Percentiles rank a stretch among this genome's conserved stretches.
Conservation (phyloP, 2,329 filamentous ascomycete species). For the Hypocrella siamensis region DNA sequence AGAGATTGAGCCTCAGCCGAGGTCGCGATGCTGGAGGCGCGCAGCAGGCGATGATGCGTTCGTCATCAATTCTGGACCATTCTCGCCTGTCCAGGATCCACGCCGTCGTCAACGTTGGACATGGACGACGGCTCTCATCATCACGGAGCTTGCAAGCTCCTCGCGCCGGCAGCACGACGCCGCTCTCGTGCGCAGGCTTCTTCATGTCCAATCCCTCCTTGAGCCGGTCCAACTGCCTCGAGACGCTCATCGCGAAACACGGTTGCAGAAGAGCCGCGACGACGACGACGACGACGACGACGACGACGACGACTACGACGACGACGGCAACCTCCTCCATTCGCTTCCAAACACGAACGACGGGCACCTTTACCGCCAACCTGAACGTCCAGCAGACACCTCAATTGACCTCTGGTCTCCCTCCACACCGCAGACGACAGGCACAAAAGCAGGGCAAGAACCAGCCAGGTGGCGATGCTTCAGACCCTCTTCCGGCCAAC, state of each 20-base stretch:
- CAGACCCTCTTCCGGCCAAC: constrained; percentile 24
- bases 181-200: constrained; percentile 13
- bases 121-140: not conserved
- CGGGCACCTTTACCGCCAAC: constrained; percentile 5
- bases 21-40: not conserved
- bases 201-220: constrained; percentile 20
- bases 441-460: constrained; percentile 13
- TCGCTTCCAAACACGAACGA: constrained; percentile 1
- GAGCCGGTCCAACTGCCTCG: constrained; percentile 20
- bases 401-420: constrained; percentile 10
- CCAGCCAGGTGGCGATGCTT: too few species aligned
- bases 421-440: constrained; percentile 20
- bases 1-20: too few species aligned
- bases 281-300: constrained; percentile 2
- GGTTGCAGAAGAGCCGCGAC: not conserved
- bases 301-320: constrained; percentile 12
- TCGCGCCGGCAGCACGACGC: constrained; percentile 4
- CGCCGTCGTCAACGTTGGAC: not conserved
- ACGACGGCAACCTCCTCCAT: constrained; percentile 5
- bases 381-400: constrained; percentile 7
- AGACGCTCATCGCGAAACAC: constrained; percentile 14
- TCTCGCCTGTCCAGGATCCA: not conserved
- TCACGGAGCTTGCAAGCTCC: not conserved
- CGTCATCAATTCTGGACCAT: not conserved
- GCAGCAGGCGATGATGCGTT: not conserved